Percentiles rank a stretch among this genome's conserved stretches.
Conservation (phyloP, 2,329 filamentous ascomycete species). For the Hypoxylon sp. region DNA sequence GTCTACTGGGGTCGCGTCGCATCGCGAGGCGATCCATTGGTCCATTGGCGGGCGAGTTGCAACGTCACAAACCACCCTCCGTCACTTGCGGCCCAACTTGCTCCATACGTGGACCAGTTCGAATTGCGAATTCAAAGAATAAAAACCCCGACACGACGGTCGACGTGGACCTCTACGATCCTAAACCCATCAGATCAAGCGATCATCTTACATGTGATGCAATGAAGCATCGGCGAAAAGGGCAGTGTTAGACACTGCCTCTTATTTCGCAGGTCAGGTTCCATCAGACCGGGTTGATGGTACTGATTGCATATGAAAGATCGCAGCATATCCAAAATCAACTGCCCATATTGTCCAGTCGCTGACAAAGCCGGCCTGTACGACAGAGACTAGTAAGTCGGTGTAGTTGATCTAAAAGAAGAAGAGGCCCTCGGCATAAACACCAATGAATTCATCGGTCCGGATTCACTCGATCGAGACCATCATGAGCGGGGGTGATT, state of each 20-base stretch:
- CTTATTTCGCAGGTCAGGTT: slow-evolving; percentile 5
- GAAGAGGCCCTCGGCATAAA: background rate
- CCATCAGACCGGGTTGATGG: slow-evolving; percentile 9
- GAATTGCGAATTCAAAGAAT: slow-evolving; percentile 21
- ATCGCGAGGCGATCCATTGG: slow-evolving; percentile 44
- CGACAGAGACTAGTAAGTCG: background rate
- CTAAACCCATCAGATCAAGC: slow-evolving; percentile 27
- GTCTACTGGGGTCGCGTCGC: slow-evolving; percentile 39
- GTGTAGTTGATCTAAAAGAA: background rate
- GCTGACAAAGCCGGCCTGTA: background rate
- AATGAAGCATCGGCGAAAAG: slow-evolving; percentile 14
- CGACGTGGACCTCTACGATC: slow-evolving; percentile 39
- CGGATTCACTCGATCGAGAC: background rate
- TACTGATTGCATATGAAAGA: slow-evolving; percentile 6
- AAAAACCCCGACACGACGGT: slow-evolving; percentile 39
- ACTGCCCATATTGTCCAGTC: slow-evolving; percentile 1
- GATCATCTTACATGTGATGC: slow-evolving; percentile 31
- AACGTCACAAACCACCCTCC: slow-evolving; percentile 43
- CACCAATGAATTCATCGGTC: slow-evolving; percentile 1
- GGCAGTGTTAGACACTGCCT: slow-evolving; percentile 17
- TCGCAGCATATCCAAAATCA: background rate
- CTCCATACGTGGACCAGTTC: slow-evolving; percentile 35
- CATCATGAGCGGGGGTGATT: background rate
- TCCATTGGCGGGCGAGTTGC: slow-evolving; percentile 43
- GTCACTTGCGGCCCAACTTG: slow-evolving; percentile 45